Conservation (phyloP, 1,284 basidiomycete genomes). For the Ustilago loliicola region DNA sequence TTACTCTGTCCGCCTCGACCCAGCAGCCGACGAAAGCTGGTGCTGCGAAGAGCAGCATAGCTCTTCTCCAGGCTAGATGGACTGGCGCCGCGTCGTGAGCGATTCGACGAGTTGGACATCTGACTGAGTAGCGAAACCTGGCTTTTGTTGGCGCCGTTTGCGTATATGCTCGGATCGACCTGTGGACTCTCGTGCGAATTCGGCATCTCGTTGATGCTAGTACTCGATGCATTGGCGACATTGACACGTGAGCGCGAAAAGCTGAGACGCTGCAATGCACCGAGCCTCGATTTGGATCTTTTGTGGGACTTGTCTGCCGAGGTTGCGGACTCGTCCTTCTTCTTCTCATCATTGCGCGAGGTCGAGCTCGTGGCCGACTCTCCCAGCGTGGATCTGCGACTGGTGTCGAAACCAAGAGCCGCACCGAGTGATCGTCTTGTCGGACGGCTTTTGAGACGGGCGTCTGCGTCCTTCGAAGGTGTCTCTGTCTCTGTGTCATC, state of each 20-base stretch:
- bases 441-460: background rate
- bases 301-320: constrained; percentile 11
- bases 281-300: constrained; percentile 27
- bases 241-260: constrained; percentile 46
- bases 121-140: constrained; percentile 42
- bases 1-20: constrained; percentile 19
- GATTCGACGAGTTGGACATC: constrained; percentile 25
- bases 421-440: constrained; percentile 36
- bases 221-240: constrained; percentile 28
- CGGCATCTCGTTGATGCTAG: constrained; percentile 21
- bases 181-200: background rate
- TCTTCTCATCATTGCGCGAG: background rate
- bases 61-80: constrained; percentile 30
- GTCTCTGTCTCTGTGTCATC: constrained; percentile 48
- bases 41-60: constrained; percentile 34
- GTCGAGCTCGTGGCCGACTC: background rate
- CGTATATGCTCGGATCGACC: constrained; percentile 7
- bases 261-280: constrained; percentile 41
- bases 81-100: constrained; percentile 22
- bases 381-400: constrained; percentile 1
- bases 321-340: background rate
- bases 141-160: constrained; percentile 21
- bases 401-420: constrained; percentile 34
- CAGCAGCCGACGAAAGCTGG: constrained; percentile 36
- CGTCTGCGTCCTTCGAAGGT: constrained; percentile 5